Conservation (phyloP, 148 eudicot genomes). For the Simmondsia chinensis region DNA sequence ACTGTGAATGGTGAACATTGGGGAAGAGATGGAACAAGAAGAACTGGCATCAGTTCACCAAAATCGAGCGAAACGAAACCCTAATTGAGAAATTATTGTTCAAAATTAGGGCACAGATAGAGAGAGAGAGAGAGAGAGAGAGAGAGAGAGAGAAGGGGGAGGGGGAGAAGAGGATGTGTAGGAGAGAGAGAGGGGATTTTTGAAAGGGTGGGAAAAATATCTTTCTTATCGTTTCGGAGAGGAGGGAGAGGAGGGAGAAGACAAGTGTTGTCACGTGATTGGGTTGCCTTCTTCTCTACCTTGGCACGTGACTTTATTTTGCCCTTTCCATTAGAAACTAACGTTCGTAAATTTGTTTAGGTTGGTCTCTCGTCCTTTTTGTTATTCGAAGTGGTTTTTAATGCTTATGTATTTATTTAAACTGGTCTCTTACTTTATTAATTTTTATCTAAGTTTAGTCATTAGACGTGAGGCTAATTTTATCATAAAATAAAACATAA, state of each 20-base stretch:
- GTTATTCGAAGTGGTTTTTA: no score
- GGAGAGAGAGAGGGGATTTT: slow-evolving; percentile 6
- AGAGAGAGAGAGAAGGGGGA: background rate
- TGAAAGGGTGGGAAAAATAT: slow-evolving; percentile 8
- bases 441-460: no score
- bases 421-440: no score
- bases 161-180: background rate
- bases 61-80: background rate
- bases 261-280: slow-evolving; percentile 8
- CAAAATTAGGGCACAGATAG: background rate
- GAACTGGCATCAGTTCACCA: no score
- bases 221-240: slow-evolving; percentile 27
- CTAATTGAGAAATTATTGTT: no score
- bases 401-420: no score
- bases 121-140: background rate
- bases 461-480: no score
- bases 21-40: background rate
- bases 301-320: slow-evolving; percentile 10
- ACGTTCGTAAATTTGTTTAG: no score
- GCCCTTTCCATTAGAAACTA: no score
- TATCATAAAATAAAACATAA: no score
- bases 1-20: background rate
- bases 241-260: slow-evolving; percentile 1
- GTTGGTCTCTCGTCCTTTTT: no score
- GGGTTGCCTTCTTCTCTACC: background rate